Evolutionary conservation across 345 rosid genomes (phyloP).

Genomic region (Acer saccharum): DNA sequence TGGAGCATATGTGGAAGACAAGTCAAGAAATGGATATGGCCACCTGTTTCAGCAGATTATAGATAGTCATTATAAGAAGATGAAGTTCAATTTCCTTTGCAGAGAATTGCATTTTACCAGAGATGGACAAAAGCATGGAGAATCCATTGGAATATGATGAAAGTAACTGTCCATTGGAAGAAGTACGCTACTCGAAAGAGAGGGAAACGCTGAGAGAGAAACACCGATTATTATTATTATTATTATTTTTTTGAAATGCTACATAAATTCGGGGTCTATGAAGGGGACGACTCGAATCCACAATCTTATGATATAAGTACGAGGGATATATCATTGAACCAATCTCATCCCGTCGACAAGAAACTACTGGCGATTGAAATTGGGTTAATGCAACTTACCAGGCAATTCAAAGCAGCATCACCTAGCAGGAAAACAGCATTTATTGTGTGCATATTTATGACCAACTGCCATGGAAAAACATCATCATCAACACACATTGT

Average conservation of each 20-base stretch:
- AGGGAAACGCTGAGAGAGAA: slow-evolving; percentile 70
- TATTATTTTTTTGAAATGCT: no score
- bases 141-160: slow-evolving; percentile 84
- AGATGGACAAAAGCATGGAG: slow-evolving; percentile 67
- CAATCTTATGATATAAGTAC: no score
- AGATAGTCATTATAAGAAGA: background rate
- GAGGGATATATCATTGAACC: no score
- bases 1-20: slow-evolving; percentile 85
- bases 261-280: no score
- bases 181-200: slow-evolving; percentile 87
- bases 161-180: slow-evolving; percentile 80
- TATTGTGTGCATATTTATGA: slow-evolving; percentile 78
- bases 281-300: no score
- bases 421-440: slow-evolving; percentile 78
- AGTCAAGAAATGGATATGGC: slow-evolving; percentile 96
- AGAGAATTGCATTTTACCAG: slow-evolving; percentile 46
- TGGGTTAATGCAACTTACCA: slow-evolving; percentile 46
- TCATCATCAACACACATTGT: background rate
- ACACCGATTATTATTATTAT: background rate
- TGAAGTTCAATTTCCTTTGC: background rate
- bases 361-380: no score
- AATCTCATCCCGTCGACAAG: no score
- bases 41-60: slow-evolving; percentile 58
- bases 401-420: slow-evolving; percentile 75
- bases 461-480: slow-evolving; percentile 51